Base-by-base conservation (phyloP, 371 early-diverging fungal species). In the Rhizopus microsporus region DNA sequence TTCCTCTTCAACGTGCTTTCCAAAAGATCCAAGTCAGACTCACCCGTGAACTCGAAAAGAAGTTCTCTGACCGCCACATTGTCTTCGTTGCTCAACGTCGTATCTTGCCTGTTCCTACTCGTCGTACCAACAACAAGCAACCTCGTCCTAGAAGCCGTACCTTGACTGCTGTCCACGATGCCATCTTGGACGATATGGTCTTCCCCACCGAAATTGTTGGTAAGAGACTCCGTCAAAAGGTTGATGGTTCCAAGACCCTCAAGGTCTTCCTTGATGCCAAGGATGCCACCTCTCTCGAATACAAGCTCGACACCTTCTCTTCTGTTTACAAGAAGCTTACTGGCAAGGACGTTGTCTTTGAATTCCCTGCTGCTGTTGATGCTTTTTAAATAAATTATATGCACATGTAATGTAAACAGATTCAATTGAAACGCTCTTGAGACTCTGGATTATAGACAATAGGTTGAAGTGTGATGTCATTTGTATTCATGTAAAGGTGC, bases 21-120 rank as follows among this genome's bases (percentile, higher is more conserved):
- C 90, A 93, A 88, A 94, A 95, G 87, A 86, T 95, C 74, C 95
- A 95, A 81, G 79, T 84, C 74, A 87, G 80, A 59, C 88, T 98
- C 54, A 94, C 96, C 67, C 95, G 97, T 74, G 98, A 98, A 84
- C 87, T 98, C 65, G 98, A 98, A 87, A 98, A 98, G 95, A 98
- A 98, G 93, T 96, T 97, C 91, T 92, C 94, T 67, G 98, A 97
- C 83, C 91, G 96, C 67, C 97, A 97, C 80, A 91, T 97, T 61
- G 86, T 98, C 69, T 86, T 98, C 60, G 83, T 97, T 76, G 97
- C 96, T 63, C 91, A 93, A 80, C 94, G 98, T 71, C 93, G 95
- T 74, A 95, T 97, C 80, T 80, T 97, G 75, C 81, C 88, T 72
- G 93, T 91, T 87, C 96, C 95, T 59, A 83, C 87, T 69, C 93